phyloP scores from a whole-genome alignment of 169 alveolate genomes.

The Babesia ovata region DNA sequence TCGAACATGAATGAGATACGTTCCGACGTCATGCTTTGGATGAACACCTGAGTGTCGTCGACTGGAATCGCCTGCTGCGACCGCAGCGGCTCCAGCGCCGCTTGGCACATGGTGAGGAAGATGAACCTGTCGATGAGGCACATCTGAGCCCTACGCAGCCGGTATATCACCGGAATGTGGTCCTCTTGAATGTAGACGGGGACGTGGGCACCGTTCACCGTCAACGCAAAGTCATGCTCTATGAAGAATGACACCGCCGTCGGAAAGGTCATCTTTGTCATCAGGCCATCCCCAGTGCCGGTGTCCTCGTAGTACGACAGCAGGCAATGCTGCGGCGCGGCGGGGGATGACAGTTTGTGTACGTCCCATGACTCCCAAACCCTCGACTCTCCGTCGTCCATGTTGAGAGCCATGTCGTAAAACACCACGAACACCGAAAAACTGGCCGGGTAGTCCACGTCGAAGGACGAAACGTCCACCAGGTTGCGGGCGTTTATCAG shows the following conservation, averaged over 20 bases:
- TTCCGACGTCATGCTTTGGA: conserved; percentile 50
- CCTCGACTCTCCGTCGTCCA: conserved; percentile 1
- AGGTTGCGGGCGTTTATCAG: conserved; percentile 49
- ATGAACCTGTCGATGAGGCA: conserved; percentile 65
- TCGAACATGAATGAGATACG: conserved; percentile 13
- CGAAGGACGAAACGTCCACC: conserved; percentile 64
- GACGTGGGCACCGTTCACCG: conserved; percentile 42
- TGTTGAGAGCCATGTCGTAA: conserved; percentile 39
- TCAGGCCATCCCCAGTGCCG: conserved; percentile 17
- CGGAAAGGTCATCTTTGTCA: conserved; percentile 55
- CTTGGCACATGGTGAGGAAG: conserved; percentile 40
- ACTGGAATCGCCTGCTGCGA: conserved; percentile 11
- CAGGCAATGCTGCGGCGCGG: conserved; percentile 54
- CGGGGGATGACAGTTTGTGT: conserved; percentile 45
- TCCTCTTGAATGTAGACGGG: conserved; percentile 49
- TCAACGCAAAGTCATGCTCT: conserved; percentile 35
- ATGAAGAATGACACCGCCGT: conserved; percentile 45
- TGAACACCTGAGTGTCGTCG: conserved; percentile 24
- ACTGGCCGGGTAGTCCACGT: conserved; percentile 65
- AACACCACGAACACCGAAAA: conserved; percentile 55
- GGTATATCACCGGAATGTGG: conserved; percentile 17
- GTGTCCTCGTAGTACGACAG: conserved; percentile 48
- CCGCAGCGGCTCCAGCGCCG: conserved; percentile 26
- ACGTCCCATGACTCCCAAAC: conserved; percentile 68
- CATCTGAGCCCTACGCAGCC: conserved; percentile 45